Evolutionary conservation across 164 flowering plant genomes (phyloP).

Genomic region (Saururus chinensis): DNA sequence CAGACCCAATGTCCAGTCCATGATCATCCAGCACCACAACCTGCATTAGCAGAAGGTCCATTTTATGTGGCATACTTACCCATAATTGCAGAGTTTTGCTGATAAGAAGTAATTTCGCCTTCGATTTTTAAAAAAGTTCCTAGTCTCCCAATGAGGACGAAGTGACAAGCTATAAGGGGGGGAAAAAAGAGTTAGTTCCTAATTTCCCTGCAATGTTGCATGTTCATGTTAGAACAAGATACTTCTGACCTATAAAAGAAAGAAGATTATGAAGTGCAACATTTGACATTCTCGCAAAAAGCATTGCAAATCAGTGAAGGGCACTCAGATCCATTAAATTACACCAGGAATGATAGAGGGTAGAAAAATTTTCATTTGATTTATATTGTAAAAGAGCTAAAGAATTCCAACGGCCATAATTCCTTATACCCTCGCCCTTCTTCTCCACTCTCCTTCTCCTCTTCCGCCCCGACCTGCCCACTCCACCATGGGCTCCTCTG

Average conservation of each 20-base stretch:
- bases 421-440: too few relatives aligned
- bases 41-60: conserved; percentile 16
- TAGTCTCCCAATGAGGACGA: not conserved
- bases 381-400: too few relatives aligned
- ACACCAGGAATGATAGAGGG: too few relatives aligned
- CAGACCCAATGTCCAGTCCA: conserved; percentile 62
- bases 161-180: not conserved
- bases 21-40: conserved; percentile 82
- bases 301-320: not conserved
- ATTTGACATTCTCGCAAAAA: not conserved
- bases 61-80: not conserved
- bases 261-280: not conserved
- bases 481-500: too few relatives aligned
- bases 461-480: too few relatives aligned
- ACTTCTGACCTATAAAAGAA: not conserved
- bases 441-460: too few relatives aligned
- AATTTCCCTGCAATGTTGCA: too few relatives aligned
- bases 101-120: too few relatives aligned
- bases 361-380: too few relatives aligned
- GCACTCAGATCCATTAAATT: too few relatives aligned
- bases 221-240: not conserved
- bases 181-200: not conserved
- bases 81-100: not conserved
- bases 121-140: not conserved
- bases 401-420: too few relatives aligned